These are phyloP conservation scores for Carpinus viminea DNA, from an alignment of 306 rosid species.

Conservation along the genomic window DNA sequence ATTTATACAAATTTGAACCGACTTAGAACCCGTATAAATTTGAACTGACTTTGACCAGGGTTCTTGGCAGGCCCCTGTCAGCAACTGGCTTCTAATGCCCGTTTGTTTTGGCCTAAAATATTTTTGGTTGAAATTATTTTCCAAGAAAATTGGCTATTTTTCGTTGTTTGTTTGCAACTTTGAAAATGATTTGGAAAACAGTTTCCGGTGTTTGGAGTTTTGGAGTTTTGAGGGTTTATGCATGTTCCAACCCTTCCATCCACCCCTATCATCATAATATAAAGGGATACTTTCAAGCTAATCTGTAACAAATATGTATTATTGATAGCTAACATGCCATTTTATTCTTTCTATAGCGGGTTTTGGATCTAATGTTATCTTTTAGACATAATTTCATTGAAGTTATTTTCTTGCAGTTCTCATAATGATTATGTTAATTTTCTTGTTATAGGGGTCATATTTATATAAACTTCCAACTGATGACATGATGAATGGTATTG, in stretches of 20 bases:
- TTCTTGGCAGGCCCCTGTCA: background rate
- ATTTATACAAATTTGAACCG: background rate
- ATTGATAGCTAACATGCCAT: background rate
- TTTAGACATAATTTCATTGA: background rate
- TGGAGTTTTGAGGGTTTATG: background rate
- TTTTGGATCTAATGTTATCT: background rate
- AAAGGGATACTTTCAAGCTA: too few species aligned
- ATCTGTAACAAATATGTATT: background rate
- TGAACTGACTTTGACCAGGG: background rate
- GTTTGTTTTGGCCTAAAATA: too few species aligned
- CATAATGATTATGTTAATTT: background rate
- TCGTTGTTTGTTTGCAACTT: too few species aligned
- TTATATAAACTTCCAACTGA: slow-evolving; percentile 86
- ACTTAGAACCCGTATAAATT: too few species aligned
- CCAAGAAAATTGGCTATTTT: too few species aligned
- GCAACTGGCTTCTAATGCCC: background rate
- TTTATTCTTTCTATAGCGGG: background rate
- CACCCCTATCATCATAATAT: too few species aligned
- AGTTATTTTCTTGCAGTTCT: slow-evolving; percentile 12
- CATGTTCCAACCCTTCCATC: too few species aligned
- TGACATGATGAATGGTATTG: slow-evolving; percentile 68
- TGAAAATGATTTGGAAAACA: too few species aligned
- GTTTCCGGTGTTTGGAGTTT: too few species aligned
- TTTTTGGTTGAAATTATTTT: too few species aligned
- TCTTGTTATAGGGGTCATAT: slow-evolving; percentile 68